Evolutionary conservation across 768 basidiomycete species (phyloP).

Genomic region (Tremella mesenterica): DNA sequence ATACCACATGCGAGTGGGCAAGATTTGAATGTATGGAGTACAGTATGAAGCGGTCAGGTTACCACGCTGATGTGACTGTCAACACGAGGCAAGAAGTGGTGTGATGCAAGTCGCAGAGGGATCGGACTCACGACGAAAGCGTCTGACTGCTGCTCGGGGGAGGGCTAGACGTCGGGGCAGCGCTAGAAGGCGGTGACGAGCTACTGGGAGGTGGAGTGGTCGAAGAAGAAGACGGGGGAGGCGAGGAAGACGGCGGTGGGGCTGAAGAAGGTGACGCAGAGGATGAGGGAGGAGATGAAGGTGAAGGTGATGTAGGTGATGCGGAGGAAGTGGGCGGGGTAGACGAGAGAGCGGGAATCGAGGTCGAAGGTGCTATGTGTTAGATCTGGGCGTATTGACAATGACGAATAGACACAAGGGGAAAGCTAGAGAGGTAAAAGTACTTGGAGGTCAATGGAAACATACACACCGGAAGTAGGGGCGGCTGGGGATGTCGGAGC

Average conservation of each 20-base stretch:
- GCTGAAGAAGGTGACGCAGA: conserved; percentile 5
- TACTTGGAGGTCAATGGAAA: no score
- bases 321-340: conserved; percentile 2
- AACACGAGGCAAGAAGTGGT: no score
- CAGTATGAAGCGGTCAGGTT: no score
- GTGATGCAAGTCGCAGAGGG: no score
- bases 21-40: not conserved
- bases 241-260: conserved; percentile 4
- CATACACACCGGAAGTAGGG: no score
- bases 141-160: not conserved
- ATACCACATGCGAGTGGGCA: no score
- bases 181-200: conserved; percentile 3
- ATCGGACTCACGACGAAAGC: no score
- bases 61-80: no score
- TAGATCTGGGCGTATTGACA: not conserved
- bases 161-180: not conserved
- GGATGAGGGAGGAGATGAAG: not conserved
- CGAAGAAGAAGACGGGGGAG: not conserved
- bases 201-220: conserved; percentile 5
- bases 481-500: no score
- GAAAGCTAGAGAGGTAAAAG: not conserved
- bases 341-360: not conserved
- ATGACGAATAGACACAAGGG: not conserved
- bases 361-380: not conserved
- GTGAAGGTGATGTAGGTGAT: not conserved